Percentiles rank a stretch among this genome's conserved stretches.
Evolutionary conservation across 805 yeast species (phyloP).

Genomic region (Yamadazyma philogaea): DNA sequence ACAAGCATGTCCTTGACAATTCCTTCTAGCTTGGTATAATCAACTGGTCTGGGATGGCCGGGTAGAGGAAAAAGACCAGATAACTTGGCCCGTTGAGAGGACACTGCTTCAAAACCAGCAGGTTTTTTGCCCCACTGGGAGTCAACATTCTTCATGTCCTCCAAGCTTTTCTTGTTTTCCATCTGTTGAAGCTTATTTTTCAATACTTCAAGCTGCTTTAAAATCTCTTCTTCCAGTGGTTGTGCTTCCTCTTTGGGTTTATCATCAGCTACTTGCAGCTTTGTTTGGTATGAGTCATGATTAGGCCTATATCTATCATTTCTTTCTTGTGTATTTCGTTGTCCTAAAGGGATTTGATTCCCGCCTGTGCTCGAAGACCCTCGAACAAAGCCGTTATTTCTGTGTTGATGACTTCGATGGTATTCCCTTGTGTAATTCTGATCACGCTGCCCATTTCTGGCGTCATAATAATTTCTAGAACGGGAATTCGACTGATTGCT

Average conservation of each 20-base stretch:
- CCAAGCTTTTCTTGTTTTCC: slow-evolving; percentile 43
- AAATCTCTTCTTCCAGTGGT: slow-evolving; percentile 3
- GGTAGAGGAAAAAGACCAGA: slow-evolving; percentile 78
- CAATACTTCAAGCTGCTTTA: slow-evolving; percentile 17
- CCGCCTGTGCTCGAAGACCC: slow-evolving; percentile 5
- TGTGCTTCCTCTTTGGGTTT: neutral
- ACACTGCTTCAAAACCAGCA: slow-evolving; percentile 66
- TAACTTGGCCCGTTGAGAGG: slow-evolving; percentile 73
- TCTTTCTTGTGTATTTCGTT: slow-evolving; percentile 6
- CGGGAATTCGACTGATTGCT: neutral
- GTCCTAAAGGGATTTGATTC: slow-evolving; percentile 10
- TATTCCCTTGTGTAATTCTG: slow-evolving; percentile 2
- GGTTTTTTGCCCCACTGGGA: slow-evolving; percentile 74
- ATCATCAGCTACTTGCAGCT: neutral
- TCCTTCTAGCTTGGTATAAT: slow-evolving; percentile 40
- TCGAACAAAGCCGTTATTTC: slow-evolving; percentile 6
- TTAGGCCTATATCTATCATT: slow-evolving; percentile 7
- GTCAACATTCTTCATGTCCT: slow-evolving; percentile 46
- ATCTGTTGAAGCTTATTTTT: slow-evolving; percentile 31
- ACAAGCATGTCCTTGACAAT: slow-evolving; percentile 32
- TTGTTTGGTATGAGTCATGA: neutral
- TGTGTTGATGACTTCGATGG: slow-evolving; percentile 15
- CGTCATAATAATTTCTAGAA: neutral
- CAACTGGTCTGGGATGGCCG: slow-evolving; percentile 52
- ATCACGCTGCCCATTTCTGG: neutral